Conservation (phyloP, 2,329 filamentous ascomycete genomes). For the Emmonsiellopsis sp. region DNA sequence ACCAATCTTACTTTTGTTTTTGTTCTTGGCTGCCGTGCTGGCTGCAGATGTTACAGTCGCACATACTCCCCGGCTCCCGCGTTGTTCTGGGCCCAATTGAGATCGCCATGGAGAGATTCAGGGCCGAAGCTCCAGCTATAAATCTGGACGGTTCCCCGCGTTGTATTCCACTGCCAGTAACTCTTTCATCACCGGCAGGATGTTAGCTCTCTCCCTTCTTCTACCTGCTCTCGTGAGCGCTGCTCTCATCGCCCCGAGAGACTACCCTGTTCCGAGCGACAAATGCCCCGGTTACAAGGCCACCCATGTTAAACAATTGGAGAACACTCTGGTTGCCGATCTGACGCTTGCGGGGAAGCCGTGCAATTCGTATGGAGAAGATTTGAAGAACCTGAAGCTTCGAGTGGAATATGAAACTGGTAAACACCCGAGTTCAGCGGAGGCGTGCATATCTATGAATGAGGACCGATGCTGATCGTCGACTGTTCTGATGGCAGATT, state of each 20-base stretch:
- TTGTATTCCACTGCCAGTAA: neutral
- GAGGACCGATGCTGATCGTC: neutral
- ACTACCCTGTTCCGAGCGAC: neutral
- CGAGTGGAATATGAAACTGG: conserved; percentile 49
- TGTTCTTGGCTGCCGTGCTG: neutral
- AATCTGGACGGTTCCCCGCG: neutral
- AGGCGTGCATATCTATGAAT: neutral
- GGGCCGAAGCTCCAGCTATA: neutral
- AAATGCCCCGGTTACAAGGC: conserved; percentile 15
- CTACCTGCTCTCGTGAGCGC: conserved; percentile 1
- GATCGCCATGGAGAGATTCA: neutral
- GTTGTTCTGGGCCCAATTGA: neutral
- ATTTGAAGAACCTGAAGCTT: conserved; percentile 44
- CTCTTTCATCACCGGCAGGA: neutral
- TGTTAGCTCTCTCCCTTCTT: neutral
- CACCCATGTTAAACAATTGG: conserved; percentile 6
- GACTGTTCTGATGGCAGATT: conserved; percentile 31
- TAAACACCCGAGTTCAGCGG: conserved; percentile 19
- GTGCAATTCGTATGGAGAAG: conserved; percentile 49
- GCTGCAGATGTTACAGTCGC: neutral
- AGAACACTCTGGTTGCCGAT: conserved; percentile 51
- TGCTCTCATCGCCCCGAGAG: neutral
- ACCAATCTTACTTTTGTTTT: too few relatives aligned
- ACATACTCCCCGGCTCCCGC: neutral
- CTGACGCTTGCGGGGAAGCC: conserved; percentile 57